Evolutionary conservation across 2,329 filamentous ascomycete genomes (phyloP), one percentile per base, ranked within the genome.

Genomic region (Penicillium sp.): DNA sequence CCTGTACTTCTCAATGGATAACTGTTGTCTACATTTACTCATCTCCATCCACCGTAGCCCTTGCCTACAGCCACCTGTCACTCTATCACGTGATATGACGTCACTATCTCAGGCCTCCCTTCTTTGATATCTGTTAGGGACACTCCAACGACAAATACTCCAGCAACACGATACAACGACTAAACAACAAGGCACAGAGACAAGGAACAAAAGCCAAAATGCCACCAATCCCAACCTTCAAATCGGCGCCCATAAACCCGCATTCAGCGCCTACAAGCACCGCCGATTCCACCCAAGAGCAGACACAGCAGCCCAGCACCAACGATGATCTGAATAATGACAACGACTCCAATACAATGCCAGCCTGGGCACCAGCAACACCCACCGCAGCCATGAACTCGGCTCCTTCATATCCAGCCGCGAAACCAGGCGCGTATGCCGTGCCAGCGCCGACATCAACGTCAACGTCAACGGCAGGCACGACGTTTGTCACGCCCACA

Each of bases 181-280:
- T 18, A 23, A 33, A n/a, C 14, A 16, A 21, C 35, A 5, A 16
- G 21, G 5, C 28, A 43, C 5, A 35, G 12, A n/a, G 7, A 35
- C 14, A 35, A 35, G 12, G 30, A 35, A 35, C 12, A 35, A 14
- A 16, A 35, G n/a, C n/a, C 14, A 62, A 18, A 35, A 68, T 68
- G 66, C 64, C 66, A 18, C 53, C 61, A 1, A 62, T 68, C 30
- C 60, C 55, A 52, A 68, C 64, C 2, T 68, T 65, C 54, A 66
- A 50, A 5, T 66, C 65, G 2, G 66, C 66, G 5, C 65, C 66
- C 33, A 60, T 68, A 20, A 68, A 68, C 46, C 9, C 62, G n/a
- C 64, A 65, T 49, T 47, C 58, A 24, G 55, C 61, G 47, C 55
- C 62, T 23, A 58, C 60, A 18, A 18, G 16, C 23, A 48, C 43